Evolutionary conservation across 192 early-diverging fungal genomes (phyloP).

Genomic region (Backusella mclennaniae): DNA sequence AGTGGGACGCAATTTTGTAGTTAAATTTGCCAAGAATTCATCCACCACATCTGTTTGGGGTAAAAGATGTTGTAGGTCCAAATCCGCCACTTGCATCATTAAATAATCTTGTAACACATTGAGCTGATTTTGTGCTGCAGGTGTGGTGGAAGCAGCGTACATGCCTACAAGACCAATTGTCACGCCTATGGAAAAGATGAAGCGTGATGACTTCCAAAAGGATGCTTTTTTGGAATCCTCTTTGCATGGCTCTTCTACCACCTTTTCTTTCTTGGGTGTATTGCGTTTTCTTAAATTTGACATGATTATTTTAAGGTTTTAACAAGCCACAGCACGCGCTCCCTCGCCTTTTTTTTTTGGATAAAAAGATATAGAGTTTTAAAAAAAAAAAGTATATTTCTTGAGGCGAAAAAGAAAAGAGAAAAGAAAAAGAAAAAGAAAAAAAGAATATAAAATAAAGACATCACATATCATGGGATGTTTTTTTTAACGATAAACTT

Average conservation of each 20-base stretch:
- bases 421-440: not conserved
- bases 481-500: not conserved
- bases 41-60: constrained; percentile 65
- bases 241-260: not conserved
- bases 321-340: not conserved
- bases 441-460: not conserved
- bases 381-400: not conserved
- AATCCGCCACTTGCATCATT: constrained; percentile 49
- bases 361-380: not conserved
- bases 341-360: not conserved
- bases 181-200: constrained; percentile 22
- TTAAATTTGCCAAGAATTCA: constrained; percentile 67
- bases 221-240: not conserved
- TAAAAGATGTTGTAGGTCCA: constrained; percentile 63
- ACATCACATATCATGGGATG: not conserved
- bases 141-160: constrained; percentile 35
- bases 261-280: not conserved
- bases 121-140: constrained; percentile 38
- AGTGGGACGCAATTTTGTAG: constrained; percentile 45
- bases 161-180: constrained; percentile 21
- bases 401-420: not conserved
- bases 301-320: not conserved
- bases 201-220: constrained; percentile 22
- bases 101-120: constrained; percentile 39
- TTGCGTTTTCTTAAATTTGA: constrained; percentile 1